Evolutionary conservation across 2,329 filamentous ascomycete species (phyloP).

Genomic region (Capronia americana): DNA sequence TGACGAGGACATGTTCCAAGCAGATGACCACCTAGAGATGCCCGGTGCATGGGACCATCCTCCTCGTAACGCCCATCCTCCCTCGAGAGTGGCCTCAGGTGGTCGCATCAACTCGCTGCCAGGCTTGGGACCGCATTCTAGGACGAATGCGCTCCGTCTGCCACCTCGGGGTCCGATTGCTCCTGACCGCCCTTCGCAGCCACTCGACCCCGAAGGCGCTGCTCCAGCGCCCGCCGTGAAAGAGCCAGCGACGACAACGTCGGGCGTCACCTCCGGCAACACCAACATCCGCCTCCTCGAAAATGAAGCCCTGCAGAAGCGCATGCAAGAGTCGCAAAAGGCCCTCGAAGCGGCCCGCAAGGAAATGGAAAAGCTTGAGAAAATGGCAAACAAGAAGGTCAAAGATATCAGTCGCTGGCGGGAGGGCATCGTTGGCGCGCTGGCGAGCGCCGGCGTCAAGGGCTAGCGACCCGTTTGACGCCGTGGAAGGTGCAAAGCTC

Average conservation of each 20-base stretch:
- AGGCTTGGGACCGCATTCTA: conserved; percentile 29
- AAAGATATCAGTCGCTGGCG: conserved; percentile 39
- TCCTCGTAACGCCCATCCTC: conserved; percentile 9
- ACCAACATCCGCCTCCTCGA: conserved; percentile 49
- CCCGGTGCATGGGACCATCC: conserved; percentile 31
- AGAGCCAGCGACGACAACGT: background rate
- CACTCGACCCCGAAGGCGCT: background rate
- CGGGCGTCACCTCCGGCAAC: background rate
- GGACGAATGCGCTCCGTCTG: conserved; percentile 23
- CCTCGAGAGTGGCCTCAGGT: conserved; percentile 3
- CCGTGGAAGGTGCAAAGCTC: background rate
- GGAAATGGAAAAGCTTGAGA: conserved; percentile 64
- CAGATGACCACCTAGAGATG: conserved; percentile 24
- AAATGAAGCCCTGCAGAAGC: conserved; percentile 48
- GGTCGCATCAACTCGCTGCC: conserved; percentile 25
- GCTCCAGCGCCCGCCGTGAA: background rate
- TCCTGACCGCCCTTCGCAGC: conserved; percentile 2
- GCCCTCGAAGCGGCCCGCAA: conserved; percentile 75
- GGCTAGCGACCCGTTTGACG: conserved; percentile 11
- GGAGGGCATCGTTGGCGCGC: conserved; percentile 28
- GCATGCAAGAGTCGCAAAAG: conserved; percentile 54
- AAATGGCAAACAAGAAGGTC: conserved; percentile 44
- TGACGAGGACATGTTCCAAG: conserved; percentile 21
- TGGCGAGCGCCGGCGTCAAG: conserved; percentile 15
- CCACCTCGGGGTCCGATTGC: conserved; percentile 2